Base-by-base conservation (phyloP, 2,329 filamentous ascomycete genomes). In the Cylindrodendrum hubeiense region DNA sequence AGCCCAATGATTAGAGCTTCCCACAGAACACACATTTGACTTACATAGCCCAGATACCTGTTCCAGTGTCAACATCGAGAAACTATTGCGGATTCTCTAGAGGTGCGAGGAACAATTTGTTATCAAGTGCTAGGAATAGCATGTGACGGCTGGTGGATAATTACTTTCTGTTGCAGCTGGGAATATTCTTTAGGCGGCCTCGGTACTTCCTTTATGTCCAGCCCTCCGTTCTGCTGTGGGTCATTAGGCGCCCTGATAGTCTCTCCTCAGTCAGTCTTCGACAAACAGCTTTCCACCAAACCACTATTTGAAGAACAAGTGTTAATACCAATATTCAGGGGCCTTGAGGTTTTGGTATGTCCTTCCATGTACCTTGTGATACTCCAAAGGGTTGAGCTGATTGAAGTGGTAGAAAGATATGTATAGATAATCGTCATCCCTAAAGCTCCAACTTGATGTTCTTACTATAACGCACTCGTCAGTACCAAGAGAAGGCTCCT, bases 41-140 rank as follows among this genome's bases (percentile, higher is more conserved):
- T 37, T 22, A 59, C 55, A 59, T 51, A 10, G 46, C 55, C 55
- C 55, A 59, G 19, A 59, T 59, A 7, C 55, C 54, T 3, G 54
- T 58, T 15, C 87, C 87, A 8, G 86, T 88, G 43, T 85, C 84
- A 19, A 87, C 77, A 67, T 86, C 84, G 33, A 87, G 77, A 12
- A 72, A 53, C 10, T 21, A 61, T 54, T 62, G 47, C 6, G 58
- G 60, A 15, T 51, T 54, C 3, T 58, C 21, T 12, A 69, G 17
- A n/a, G 61, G 67, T 7, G 65, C 63, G n/a, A 60, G 44, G 22
- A 47, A 66, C 6, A 63, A 60, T 3, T 51, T 60, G 51, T 47
- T 44, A 26, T 67, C 65, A 30, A 69, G 53, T 7, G 65, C 67
- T 30, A 70, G 26, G 46, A 33, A 60, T 13, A 72, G 28, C 30